Evolutionary conservation across 257 asterid species (phyloP).

Genomic region (Dorcoceras hygrometricum): DNA sequence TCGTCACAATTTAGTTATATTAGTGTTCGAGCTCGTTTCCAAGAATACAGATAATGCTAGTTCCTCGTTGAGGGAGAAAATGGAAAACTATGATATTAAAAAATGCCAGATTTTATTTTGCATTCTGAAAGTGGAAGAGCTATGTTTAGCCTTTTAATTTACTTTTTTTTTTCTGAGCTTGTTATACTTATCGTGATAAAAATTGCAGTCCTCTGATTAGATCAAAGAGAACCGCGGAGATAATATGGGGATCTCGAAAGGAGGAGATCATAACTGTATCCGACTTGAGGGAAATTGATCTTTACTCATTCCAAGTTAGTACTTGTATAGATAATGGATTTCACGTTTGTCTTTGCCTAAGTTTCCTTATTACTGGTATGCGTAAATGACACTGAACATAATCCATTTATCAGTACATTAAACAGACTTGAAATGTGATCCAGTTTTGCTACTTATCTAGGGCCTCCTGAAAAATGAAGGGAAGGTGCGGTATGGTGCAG

Average conservation of each 20-base stretch:
- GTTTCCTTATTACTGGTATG: slow-evolving; percentile 13
- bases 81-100: too few species aligned
- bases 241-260: slow-evolving; percentile 76
- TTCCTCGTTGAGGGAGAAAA: too few species aligned
- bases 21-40: too few species aligned
- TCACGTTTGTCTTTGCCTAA: neutral
- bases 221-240: slow-evolving; percentile 94
- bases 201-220: slow-evolving; percentile 74
- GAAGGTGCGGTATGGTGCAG: slow-evolving; percentile 72
- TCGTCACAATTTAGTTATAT: too few species aligned
- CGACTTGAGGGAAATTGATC: slow-evolving; percentile 87
- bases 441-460: slow-evolving; percentile 29
- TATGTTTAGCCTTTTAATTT: slow-evolving; percentile 6
- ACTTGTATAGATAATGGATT: neutral
- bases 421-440: neutral
- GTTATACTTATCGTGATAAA: slow-evolving; percentile 21
- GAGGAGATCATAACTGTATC: slow-evolving; percentile 74
- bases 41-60: too few species aligned
- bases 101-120: neutral
- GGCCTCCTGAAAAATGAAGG: slow-evolving; percentile 93
- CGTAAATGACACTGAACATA: neutral
- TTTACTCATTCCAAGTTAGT: slow-evolving; percentile 90
- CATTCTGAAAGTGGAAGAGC: neutral
- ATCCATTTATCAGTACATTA: neutral
- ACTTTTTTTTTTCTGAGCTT: slow-evolving; percentile 7